Base-by-base conservation (phyloP, 2,329 filamentous ascomycete genomes). In the Fusarium lyarnte region DNA sequence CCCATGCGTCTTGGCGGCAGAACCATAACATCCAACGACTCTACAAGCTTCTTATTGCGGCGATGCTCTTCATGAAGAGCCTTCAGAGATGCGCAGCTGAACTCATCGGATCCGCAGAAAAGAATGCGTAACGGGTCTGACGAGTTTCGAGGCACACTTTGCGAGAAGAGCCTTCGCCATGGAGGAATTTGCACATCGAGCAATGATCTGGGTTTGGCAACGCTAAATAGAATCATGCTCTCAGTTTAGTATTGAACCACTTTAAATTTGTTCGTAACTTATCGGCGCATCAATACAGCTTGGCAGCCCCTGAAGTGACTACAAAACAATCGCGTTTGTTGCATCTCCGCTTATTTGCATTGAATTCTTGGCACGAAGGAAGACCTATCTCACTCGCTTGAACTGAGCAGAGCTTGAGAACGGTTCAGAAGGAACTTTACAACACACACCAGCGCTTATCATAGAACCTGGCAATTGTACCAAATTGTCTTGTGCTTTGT, bases 41-140 rank as follows among this genome's bases (percentile, higher is more conserved):
- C 85, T 60, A 97, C 90, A 16, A 90, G 83, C 23, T 82, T 82
- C 11, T 83, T 86, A 62, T 86, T 86, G 58, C 77, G 78, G 31
- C 80, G 68, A 58, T 90, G 87, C 78, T 94, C 92, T 9, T 83
- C 78, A 75, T 92, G 81, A 38, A 99, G 84, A 10, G 93, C 92
- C 65, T 84, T 84, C 54, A 99, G 85, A 3, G 94, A 94, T 58
- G 88, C 88, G 77, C 92, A 92, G 84, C 95, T 98, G 82, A 98
- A 97, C 5, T 91, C 87, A 81, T 99, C 96, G 6, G 95, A 96
- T 70, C 96, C 96, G 82, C 95, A 98, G 83, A 98, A 99, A 8
- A 99, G 87, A 59, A 99, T 94, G 38, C 91, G 88, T 36, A 99
- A 85, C 6, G 94, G 93, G 8, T 90, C 86, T 1, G 86, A 84